Conservation (phyloP, 176 grass and related monocot species). For the Avena atlantica region DNA sequence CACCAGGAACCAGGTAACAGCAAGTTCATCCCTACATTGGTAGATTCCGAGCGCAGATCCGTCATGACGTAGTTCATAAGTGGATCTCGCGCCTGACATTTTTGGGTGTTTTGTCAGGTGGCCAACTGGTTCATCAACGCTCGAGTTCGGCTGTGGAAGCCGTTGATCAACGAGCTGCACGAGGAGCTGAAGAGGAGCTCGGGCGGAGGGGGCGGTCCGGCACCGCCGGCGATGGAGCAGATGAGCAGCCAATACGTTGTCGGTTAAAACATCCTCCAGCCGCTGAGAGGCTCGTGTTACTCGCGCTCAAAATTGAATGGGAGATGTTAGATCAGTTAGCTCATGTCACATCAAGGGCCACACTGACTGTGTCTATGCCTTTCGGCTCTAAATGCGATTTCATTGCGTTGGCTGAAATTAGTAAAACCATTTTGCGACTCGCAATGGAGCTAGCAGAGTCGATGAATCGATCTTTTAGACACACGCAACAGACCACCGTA, state of each 20-base stretch:
- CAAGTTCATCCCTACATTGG: not conserved
- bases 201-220: not conserved
- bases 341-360: not conserved
- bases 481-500: no score
- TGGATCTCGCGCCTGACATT: not conserved
- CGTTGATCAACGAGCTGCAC: constrained; percentile 92
- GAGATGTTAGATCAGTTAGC: not conserved
- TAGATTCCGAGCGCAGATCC: not conserved
- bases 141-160: constrained; percentile 81
- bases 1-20: constrained; percentile 69
- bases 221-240: constrained; percentile 18
- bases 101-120: constrained; percentile 44
- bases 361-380: not conserved
- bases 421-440: no score
- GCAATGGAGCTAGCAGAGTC: no score
- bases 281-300: no score
- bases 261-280: not conserved
- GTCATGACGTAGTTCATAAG: not conserved
- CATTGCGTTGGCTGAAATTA: no score
- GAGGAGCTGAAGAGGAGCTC: constrained; percentile 62
- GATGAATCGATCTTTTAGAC: no score
- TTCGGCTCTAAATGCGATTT: no score
- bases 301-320: not conserved
- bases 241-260: constrained; percentile 30
- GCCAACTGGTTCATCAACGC: constrained; percentile 98